Evolutionary conservation across 441 rosid species (phyloP), one percentile per base, ranked within the genome.

Genomic region (Dalechampia spathulata): DNA sequence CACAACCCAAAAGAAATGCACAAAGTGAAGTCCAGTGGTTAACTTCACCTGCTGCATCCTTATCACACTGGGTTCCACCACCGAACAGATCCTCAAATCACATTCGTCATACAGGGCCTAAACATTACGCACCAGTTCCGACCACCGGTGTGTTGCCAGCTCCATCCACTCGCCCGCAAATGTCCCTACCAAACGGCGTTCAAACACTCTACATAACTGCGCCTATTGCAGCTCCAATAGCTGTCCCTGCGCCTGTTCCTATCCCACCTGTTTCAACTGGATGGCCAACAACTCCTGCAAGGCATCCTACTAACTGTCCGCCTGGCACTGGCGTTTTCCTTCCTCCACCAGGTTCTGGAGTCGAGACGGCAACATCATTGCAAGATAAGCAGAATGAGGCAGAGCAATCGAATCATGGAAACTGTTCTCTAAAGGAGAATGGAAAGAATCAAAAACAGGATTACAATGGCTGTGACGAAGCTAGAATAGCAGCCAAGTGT

Each of bases 301-400:
- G 74, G 70, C 93, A 81, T 66, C 72, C 79, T 55, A 61, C 87
- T 49, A 79, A 82, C 45, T 82, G 85, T 36, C 72, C 76, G 57
- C 81, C 80, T 47, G 66, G 74, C 49, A 93, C 99, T 0, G 96
- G 99, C 50, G 99, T 93, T 52, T 93, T 89, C 80, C 88, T 93
- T 64, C 99, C 99, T 75, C 65, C 74, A 5, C 54, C 72, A 2
- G 82, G 85, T 55, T 68, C 81, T 2, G 84, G 80, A n/a, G 55
- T 20, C 2, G 78, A 78, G 61, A 57, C 60, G 61, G 52, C 60
- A 13, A 32, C 28, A 12, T 23, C 74, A 17, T 23, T 20, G 3
- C 52, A 47, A 0, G 78, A 62, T 27, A 74, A 62, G 21, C 78
- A 72, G 48, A 60, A 72, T 17, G 71, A 67, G 8, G 22, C 47